Conservation (phyloP, 257 asterid species). For the Solanum stenotomum region DNA sequence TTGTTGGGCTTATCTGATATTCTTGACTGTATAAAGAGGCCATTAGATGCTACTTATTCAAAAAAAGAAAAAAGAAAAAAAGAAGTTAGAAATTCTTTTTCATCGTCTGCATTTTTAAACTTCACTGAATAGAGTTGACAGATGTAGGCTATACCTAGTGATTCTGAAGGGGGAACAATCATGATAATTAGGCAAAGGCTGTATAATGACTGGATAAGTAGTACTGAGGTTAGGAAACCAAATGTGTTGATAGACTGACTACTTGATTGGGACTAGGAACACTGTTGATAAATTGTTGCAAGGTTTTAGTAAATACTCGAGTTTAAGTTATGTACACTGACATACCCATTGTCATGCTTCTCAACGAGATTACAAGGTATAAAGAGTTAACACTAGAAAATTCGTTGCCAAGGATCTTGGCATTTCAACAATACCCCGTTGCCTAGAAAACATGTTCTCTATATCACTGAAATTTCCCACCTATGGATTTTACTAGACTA, state of each 20-base stretch:
- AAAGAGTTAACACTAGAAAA: not conserved
- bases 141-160: not conserved
- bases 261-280: not conserved
- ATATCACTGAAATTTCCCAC: too few species aligned
- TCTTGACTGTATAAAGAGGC: not conserved
- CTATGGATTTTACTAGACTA: not conserved
- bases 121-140: not conserved
- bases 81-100: not conserved
- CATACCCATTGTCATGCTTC: too few species aligned
- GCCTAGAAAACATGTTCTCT: too few species aligned
- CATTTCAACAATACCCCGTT: too few species aligned
- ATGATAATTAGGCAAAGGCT: not conserved
- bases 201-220: not conserved
- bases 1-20: conserved; percentile 21
- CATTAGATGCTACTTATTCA: not conserved
- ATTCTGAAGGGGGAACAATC: not conserved
- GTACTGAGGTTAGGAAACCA: not conserved
- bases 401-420: too few species aligned
- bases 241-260: not conserved
- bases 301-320: not conserved
- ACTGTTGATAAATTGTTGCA: not conserved
- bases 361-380: too few species aligned
- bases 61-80: too few species aligned
- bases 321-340: not conserved
- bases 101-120: not conserved